Evolutionary conservation across 1,284 basidiomycete genomes (phyloP).

Genomic region (Malassezia slooffiae): DNA sequence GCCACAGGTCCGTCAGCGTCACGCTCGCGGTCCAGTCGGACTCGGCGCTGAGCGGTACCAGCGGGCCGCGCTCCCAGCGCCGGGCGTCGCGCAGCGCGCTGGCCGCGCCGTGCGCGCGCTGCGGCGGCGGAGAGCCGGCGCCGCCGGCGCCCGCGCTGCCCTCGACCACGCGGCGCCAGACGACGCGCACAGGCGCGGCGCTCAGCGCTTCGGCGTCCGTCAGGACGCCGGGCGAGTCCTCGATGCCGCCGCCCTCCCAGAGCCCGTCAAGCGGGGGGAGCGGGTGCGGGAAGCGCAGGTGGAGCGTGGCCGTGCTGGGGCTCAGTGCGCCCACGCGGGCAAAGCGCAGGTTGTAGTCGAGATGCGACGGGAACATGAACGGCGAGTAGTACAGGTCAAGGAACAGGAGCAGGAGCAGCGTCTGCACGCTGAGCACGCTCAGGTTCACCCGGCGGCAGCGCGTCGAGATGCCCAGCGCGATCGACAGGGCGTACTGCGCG

Average conservation of each 20-base stretch:
- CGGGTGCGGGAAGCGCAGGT: conserved; percentile 40
- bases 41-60: conserved; percentile 43
- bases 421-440: conserved; percentile 25
- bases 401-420: conserved; percentile 30
- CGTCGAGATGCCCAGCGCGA: conserved; percentile 30
- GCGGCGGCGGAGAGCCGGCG: background rate
- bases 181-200: conserved; percentile 29
- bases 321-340: conserved; percentile 36
- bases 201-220: conserved; percentile 16
- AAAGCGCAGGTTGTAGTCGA: conserved; percentile 36
- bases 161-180: conserved; percentile 18
- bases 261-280: conserved; percentile 28
- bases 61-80: conserved; percentile 42
- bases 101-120: conserved; percentile 9
- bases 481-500: background rate
- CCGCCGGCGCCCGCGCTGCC: conserved; percentile 4
- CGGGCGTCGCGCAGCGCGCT: conserved; percentile 20
- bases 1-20: conserved; percentile 57
- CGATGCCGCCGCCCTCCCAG: conserved; percentile 20
- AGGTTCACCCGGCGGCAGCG: conserved; percentile 24
- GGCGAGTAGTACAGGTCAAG: conserved; percentile 40
- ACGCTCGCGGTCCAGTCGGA: conserved; percentile 60
- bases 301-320: conserved; percentile 31
- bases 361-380: conserved; percentile 42
- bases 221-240: conserved; percentile 12